These are phyloP conservation scores for Naganishia liquefaciens DNA, from an alignment of 1,284 basidiomycete genomes.

Conservation along the genomic window DNA sequence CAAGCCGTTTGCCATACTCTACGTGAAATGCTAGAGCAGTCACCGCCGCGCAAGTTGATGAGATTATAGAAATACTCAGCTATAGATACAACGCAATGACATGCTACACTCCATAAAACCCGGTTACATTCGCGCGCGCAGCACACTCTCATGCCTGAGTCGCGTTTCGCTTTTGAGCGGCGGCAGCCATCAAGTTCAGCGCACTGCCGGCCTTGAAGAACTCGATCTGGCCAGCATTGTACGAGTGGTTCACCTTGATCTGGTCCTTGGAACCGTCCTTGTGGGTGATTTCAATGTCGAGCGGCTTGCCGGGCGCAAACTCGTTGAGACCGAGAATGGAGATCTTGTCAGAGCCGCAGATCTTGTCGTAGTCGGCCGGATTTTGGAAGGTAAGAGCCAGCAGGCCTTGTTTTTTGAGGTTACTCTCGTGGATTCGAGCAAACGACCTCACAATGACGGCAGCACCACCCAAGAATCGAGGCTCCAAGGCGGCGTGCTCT, in stretches of 20 bases:
- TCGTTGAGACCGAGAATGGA: slow-evolving; percentile 78
- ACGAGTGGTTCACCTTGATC: slow-evolving; percentile 54
- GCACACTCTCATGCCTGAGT: too few species aligned
- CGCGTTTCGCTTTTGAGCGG: slow-evolving; percentile 37
- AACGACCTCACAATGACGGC: slow-evolving; percentile 95
- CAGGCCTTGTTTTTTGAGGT: slow-evolving; percentile 80
- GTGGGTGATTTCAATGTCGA: slow-evolving; percentile 78
- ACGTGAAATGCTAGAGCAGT: too few species aligned
- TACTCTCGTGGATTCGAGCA: slow-evolving; percentile 95
- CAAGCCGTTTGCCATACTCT: too few species aligned
- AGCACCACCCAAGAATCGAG: slow-evolving; percentile 90
- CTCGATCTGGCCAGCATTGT: slow-evolving; percentile 74
- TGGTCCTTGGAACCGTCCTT: slow-evolving; percentile 71
- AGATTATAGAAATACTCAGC: too few species aligned
- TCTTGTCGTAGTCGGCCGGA: slow-evolving; percentile 86
- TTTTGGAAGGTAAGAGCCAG: slow-evolving; percentile 75
- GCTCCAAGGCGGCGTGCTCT: slow-evolving; percentile 97
- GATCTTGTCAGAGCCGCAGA: slow-evolving; percentile 78
- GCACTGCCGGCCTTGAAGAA: slow-evolving; percentile 90
- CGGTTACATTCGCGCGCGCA: too few species aligned
- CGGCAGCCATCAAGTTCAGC: slow-evolving; percentile 50
- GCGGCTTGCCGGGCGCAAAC: slow-evolving; percentile 83
- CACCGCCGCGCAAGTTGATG: too few species aligned
- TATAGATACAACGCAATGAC: too few species aligned
- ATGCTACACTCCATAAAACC: too few species aligned